Percentiles rank a stretch among this genome's conserved stretches.
Conservation (phyloP, 345 rosid genomes). For the Triadica sebifera region DNA sequence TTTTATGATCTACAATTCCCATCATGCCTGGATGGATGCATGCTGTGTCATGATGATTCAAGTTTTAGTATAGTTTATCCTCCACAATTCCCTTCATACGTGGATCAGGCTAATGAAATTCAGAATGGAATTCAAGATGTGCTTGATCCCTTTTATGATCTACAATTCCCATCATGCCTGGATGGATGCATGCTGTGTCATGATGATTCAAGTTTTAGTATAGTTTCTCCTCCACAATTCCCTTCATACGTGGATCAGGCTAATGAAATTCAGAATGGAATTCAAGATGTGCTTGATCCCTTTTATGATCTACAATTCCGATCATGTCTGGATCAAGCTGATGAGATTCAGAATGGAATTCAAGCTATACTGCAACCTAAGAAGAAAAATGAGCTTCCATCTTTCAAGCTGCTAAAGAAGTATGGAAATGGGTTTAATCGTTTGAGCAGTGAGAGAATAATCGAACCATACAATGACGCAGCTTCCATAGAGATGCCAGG, state of each 20-base stretch:
- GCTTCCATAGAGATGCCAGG: not conserved
- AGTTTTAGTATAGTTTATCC: not conserved
- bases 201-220: not conserved
- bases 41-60: not conserved
- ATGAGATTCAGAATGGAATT: not conserved
- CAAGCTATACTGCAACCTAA: not conserved
- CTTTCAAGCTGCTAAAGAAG: slow-evolving; percentile 8
- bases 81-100: not conserved
- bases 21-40: not conserved
- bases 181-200: not conserved
- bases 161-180: not conserved
- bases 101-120: not conserved
- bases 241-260: not conserved
- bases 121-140: not conserved
- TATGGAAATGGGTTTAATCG: not conserved
- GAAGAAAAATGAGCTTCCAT: not conserved
- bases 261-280: not conserved
- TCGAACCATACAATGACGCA: not conserved
- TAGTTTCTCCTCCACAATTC: slow-evolving; percentile 1
- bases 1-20: too few species aligned
- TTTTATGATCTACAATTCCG: too few species aligned
- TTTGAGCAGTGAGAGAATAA: not conserved
- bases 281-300: not conserved
- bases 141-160: too few species aligned
- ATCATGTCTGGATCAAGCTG: slow-evolving; percentile 2